Conservation (phyloP, 805 yeast genomes). For the Kodamaea restingae region DNA sequence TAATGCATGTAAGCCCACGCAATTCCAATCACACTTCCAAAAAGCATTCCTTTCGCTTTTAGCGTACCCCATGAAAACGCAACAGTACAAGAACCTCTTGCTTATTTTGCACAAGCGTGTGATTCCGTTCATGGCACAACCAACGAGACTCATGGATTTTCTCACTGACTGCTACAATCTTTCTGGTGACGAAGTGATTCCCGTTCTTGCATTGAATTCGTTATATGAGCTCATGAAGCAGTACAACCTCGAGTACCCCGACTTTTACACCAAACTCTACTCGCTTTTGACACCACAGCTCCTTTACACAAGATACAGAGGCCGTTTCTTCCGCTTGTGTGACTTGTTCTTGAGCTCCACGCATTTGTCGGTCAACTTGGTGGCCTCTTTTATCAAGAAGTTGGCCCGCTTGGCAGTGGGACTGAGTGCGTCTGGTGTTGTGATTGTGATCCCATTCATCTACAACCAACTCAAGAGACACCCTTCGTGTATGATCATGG, state of each 20-base stretch:
- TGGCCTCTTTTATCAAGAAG: constrained; percentile 86
- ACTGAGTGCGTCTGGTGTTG: constrained; percentile 86
- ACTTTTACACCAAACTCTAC: constrained; percentile 79
- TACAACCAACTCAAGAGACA: constrained; percentile 87
- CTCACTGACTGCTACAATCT: constrained; percentile 76
- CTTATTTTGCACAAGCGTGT: constrained; percentile 76
- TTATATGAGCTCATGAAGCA: constrained; percentile 78
- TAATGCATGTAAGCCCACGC: constrained; percentile 31
- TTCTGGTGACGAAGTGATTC: constrained; percentile 43
- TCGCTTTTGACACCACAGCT: constrained; percentile 71
- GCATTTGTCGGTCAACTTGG: constrained; percentile 75
- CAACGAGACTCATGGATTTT: constrained; percentile 88
- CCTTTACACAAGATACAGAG: constrained; percentile 73
- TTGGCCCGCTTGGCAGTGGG: constrained; percentile 69
- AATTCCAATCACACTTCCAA: constrained; percentile 66
- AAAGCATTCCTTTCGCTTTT: constrained; percentile 60
- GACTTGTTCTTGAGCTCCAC: constrained; percentile 84
- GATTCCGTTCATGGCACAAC: constrained; percentile 74
- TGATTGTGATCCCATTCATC: constrained; percentile 82
- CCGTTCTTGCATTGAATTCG: constrained; percentile 81
- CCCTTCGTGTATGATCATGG: constrained; percentile 88
- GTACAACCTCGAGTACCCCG: constrained; percentile 86
- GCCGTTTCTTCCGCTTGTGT: constrained; percentile 82
- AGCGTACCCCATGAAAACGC: constrained; percentile 42
- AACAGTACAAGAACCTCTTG: constrained; percentile 67